Evolutionary conservation across 768 basidiomycete genomes (phyloP).

Genomic region (Clitopilus passeckerianus): DNA sequence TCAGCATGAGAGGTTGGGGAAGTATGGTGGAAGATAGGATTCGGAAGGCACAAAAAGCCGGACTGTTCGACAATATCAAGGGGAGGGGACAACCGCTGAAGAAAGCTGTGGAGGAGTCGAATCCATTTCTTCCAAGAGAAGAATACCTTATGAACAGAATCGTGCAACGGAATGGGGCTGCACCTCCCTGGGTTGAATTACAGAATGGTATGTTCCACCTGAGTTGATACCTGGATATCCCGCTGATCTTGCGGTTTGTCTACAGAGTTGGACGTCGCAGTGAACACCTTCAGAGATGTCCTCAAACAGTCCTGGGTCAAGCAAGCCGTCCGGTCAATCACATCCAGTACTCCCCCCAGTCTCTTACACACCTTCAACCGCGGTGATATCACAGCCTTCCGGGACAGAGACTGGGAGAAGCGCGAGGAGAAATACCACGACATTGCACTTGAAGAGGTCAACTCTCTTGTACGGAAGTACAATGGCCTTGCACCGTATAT

Average conservation of each 20-base stretch:
- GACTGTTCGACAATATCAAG: constrained; percentile 66
- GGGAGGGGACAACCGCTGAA: constrained; percentile 49
- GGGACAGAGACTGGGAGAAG: constrained; percentile 68
- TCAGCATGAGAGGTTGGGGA: constrained; percentile 69
- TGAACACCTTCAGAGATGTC: constrained; percentile 57
- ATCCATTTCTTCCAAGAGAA: constrained; percentile 63
- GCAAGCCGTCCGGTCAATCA: constrained; percentile 62
- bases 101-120: constrained; percentile 33
- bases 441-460: constrained; percentile 64
- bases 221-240: neutral
- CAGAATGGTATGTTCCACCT: constrained; percentile 49
- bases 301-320: constrained; percentile 71
- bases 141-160: constrained; percentile 87
- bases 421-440: constrained; percentile 67
- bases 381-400: constrained; percentile 34
- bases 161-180: constrained; percentile 74
- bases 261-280: constrained; percentile 62
- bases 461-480: constrained; percentile 71
- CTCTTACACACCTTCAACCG: constrained; percentile 29
- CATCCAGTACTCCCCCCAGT: constrained; percentile 34
- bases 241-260: neutral
- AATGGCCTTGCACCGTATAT: constrained; percentile 77
- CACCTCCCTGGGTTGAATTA: constrained; percentile 83
- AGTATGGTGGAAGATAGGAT: constrained; percentile 75
- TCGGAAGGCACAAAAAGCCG: constrained; percentile 66